Conservation (phyloP, 2,329 filamentous ascomycete species). For the Nemania abortiva region DNA sequence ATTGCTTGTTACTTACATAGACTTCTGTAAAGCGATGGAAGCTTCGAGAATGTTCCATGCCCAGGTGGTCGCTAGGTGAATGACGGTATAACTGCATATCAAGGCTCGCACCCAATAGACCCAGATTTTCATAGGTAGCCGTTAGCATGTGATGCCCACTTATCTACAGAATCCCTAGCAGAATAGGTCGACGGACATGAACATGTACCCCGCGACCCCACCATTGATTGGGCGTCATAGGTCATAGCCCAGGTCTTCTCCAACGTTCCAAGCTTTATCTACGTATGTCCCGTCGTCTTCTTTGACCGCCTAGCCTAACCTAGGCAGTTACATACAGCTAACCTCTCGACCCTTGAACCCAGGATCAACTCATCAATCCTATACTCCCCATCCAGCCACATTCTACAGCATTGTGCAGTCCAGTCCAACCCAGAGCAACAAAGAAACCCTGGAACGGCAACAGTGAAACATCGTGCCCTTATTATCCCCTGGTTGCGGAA, state of each 20-base stretch:
- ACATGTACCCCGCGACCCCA: slow-evolving; percentile 40
- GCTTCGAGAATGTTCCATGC: slow-evolving; percentile 39
- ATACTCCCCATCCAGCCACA: slow-evolving; percentile 2
- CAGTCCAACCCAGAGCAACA: not conserved
- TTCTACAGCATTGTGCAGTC: not conserved
- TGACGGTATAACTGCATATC: slow-evolving; percentile 4
- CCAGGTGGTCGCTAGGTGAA: not conserved
- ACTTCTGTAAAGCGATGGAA: slow-evolving; percentile 21
- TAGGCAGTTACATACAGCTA: not conserved
- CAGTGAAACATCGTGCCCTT: slow-evolving; percentile 1
- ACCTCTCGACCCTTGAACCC: not conserved
- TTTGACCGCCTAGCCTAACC: slow-evolving; percentile 27
- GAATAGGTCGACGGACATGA: not conserved
- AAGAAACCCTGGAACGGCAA: slow-evolving; percentile 4
- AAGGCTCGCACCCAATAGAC: not conserved
- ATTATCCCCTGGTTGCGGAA: slow-evolving; percentile 2
- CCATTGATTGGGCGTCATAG: slow-evolving; percentile 42
- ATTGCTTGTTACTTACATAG: too few relatives aligned
- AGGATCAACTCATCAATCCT: slow-evolving; percentile 1
- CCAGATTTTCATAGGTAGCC: not conserved
- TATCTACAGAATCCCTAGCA: not conserved
- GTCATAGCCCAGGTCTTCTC: slow-evolving; percentile 23
- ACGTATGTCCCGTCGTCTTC: slow-evolving; percentile 11
- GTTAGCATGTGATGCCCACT: slow-evolving; percentile 1
- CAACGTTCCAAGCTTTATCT: slow-evolving; percentile 34